A percentile compares a stretch with the other conserved stretches of the same genome.
phyloP scores from a whole-genome alignment of 805 yeast species.

The Candida chauliodis region DNA sequence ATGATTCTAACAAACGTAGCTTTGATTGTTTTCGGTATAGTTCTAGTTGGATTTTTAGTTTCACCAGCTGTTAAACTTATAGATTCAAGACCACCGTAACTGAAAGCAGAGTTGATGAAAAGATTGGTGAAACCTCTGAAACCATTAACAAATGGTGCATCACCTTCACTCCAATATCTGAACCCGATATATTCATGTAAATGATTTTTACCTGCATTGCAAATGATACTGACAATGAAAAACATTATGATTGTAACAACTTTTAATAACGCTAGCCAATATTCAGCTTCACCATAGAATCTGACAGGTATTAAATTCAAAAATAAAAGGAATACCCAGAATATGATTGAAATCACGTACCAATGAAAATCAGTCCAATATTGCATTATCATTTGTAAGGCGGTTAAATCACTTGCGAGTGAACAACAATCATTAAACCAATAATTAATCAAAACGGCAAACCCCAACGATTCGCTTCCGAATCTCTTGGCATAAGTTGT shows the following conservation, averaged over 20 bases:
- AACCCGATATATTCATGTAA: conserved; percentile 38
- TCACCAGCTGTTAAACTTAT: conserved; percentile 34
- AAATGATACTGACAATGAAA: conserved; percentile 53
- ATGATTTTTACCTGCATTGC: conserved; percentile 56
- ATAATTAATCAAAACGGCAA: conserved; percentile 48
- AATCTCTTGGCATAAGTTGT: conserved; percentile 47
- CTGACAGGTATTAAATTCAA: conserved; percentile 38
- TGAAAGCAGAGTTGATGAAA: conserved; percentile 51
- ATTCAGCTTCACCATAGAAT: conserved; percentile 41
- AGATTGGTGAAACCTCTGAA: conserved; percentile 49
- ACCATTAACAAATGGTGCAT: conserved; percentile 51
- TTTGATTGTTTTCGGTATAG: conserved; percentile 28
- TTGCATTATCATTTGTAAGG: conserved; percentile 41
- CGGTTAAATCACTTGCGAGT: conserved; percentile 47
- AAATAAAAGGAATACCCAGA: conserved; percentile 48
- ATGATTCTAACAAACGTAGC: conserved; percentile 31
- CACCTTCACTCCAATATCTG: conserved; percentile 44
- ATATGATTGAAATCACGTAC: conserved; percentile 50
- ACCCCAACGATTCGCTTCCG: conserved; percentile 50
- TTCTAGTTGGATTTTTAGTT: conserved; percentile 26
- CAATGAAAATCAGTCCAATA: conserved; percentile 50
- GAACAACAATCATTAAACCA: conserved; percentile 51
- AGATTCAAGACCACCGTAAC: conserved; percentile 48
- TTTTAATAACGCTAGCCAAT: conserved; percentile 35
- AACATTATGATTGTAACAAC: conserved; percentile 54